These are phyloP conservation scores for Chaetomium cochliodes DNA, from an alignment of 495 filamentous ascomycete genomes.

Conservation along the genomic window DNA sequence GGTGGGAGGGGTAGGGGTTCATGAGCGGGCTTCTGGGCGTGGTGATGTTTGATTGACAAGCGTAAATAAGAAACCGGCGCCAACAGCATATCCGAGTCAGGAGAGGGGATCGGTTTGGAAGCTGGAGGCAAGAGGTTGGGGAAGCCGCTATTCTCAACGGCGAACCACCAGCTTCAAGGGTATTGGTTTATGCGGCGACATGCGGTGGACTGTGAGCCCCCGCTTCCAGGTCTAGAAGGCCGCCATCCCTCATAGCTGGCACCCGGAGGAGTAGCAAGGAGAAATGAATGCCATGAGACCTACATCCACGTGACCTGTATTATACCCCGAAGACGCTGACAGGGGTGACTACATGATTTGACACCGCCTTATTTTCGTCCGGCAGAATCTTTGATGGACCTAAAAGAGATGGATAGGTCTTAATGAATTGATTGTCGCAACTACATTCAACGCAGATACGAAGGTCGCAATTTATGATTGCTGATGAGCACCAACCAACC, in stretches of 20 bases:
- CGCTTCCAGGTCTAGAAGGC: neutral
- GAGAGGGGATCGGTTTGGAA: neutral
- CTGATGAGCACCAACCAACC: neutral
- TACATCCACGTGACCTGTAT: constrained; percentile 7
- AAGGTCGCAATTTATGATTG: neutral
- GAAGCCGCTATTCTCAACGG: neutral
- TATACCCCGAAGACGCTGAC: neutral
- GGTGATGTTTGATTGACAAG: constrained; percentile 2
- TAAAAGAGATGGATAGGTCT: neutral
- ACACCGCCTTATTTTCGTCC: constrained; percentile 14
- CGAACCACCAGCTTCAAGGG: neutral
- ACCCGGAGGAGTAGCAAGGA: neutral
- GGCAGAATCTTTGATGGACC: constrained; percentile 7
- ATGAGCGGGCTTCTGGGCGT: neutral
- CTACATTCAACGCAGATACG: neutral
- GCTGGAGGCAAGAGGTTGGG: neutral
- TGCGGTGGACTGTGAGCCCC: neutral
- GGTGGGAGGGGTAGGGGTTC: constrained; percentile 20
- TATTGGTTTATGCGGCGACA: neutral
- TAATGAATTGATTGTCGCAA: neutral
- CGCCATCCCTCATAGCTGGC: neutral
- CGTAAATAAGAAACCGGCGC: neutral
- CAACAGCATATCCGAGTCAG: neutral
- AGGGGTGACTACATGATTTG: neutral
- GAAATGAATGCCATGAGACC: neutral